Percentiles rank a stretch among this genome's conserved stretches.
These are phyloP conservation scores for Cystobasidium tubakii DNA, from an alignment of 768 basidiomycete species.

Conservation along the genomic window DNA sequence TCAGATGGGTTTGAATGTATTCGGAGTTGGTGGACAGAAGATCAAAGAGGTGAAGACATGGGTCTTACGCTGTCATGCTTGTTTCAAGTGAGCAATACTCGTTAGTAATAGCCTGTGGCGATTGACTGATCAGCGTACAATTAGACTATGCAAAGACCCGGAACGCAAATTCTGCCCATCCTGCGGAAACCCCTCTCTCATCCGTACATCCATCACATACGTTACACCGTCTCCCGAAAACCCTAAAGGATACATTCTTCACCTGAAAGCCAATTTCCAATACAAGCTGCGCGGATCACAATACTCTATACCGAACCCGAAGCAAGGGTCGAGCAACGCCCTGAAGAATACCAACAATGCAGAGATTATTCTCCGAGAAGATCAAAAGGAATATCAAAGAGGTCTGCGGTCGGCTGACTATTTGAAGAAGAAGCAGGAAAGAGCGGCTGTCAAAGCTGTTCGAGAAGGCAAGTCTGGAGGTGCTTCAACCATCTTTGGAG, in stretches of 20 bases:
- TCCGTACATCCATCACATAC: conserved; percentile 81
- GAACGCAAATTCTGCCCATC: conserved; percentile 95
- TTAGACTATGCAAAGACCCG: conserved; percentile 87
- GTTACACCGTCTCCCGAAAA: conserved; percentile 49
- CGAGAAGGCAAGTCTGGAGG: conserved; percentile 51
- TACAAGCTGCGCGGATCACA: conserved; percentile 84
- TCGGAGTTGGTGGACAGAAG: conserved; percentile 81
- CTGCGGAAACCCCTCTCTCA: conserved; percentile 83
- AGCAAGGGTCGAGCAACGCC: conserved; percentile 61
- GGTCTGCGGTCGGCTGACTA: conserved; percentile 73
- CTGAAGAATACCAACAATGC: conserved; percentile 59
- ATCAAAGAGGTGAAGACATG: conserved; percentile 89
- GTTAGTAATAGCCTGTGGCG: neutral
- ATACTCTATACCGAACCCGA: conserved; percentile 85
- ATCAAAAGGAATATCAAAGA: conserved; percentile 77
- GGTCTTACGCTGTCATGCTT: conserved; percentile 94
- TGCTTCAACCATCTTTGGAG: conserved; percentile 48
- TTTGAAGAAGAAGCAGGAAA: conserved; percentile 70
- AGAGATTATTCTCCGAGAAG: conserved; percentile 83
- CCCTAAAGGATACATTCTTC: conserved; percentile 65
- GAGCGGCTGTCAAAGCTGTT: conserved; percentile 61
- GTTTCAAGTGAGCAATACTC: conserved; percentile 76
- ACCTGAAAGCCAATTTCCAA: conserved; percentile 93
- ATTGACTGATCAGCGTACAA: neutral
- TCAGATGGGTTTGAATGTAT: conserved; percentile 84